These are phyloP conservation scores for Annulohypoxylon maeteangense DNA, from an alignment of 495 filamentous ascomycete species.

Conservation along the genomic window DNA sequence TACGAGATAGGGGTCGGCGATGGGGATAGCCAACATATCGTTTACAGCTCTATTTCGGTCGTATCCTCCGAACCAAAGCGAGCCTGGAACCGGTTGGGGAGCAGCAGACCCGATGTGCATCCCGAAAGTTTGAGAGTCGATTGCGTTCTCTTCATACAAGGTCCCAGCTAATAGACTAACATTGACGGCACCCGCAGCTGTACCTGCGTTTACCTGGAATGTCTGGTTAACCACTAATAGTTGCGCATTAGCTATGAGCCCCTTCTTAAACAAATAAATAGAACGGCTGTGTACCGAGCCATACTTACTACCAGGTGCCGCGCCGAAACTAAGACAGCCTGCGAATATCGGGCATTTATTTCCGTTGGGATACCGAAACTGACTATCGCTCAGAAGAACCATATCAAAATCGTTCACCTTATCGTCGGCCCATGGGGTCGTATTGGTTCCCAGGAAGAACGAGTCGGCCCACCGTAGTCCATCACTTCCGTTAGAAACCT, in stretches of 20 bases:
- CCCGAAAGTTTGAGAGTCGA: conserved; percentile 33
- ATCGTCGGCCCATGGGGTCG: conserved; percentile 8
- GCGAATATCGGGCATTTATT: conserved; percentile 24
- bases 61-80: conserved; percentile 32
- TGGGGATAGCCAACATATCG: conserved; percentile 18
- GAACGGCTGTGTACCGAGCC: neutral
- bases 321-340: conserved; percentile 30
- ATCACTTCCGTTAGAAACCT: neutral
- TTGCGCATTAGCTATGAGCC: neutral
- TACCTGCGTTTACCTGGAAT: conserved; percentile 6
- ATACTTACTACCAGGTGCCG: conserved; percentile 18
- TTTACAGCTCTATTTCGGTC: conserved; percentile 27
- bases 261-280: neutral
- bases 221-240: conserved; percentile 20
- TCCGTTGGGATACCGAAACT: conserved; percentile 22
- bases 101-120: conserved; percentile 28
- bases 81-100: conserved; percentile 6
- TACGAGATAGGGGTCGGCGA: conserved; percentile 14
- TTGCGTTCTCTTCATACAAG: conserved; percentile 8
- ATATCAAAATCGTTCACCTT: conserved; percentile 17
- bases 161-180: conserved; percentile 24
- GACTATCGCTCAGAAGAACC: conserved; percentile 20
- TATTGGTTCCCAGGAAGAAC: conserved; percentile 9
- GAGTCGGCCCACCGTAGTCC: conserved; percentile 9
- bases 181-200: conserved; percentile 14